Evolutionary conservation across 2,329 filamentous ascomycete species (phyloP).

Genomic region (Curvularia eragrostidis): DNA sequence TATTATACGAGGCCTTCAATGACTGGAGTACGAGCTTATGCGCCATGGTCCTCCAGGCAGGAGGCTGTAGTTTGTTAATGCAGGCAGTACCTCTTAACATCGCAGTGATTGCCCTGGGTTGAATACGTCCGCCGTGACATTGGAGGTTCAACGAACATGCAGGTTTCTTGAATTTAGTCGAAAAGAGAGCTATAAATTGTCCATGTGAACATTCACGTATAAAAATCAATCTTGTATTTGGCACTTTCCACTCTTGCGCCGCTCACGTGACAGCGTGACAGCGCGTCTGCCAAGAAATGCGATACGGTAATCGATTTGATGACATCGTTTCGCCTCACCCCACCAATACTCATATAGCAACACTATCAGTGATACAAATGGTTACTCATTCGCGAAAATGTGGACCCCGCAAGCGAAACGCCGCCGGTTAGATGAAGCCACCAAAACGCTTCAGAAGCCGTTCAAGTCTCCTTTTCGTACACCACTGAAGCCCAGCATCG

Average conservation of each 20-base stretch:
- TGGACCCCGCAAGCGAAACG: slow-evolving; percentile 65
- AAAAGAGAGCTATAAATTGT: no score
- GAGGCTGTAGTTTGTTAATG: no score
- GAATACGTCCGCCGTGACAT: no score
- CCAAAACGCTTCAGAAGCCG: slow-evolving; percentile 68
- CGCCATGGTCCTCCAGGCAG: no score
- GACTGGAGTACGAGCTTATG: no score
- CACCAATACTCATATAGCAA: background rate
- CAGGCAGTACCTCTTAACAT: no score
- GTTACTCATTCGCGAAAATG: slow-evolving; percentile 44
- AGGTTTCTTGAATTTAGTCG: background rate
- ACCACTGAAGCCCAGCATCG: slow-evolving; percentile 40
- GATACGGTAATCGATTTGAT: slow-evolving; percentile 7
- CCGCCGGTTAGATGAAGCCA: slow-evolving; percentile 65
- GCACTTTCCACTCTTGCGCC: background rate
- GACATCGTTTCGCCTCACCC: slow-evolving; percentile 6
- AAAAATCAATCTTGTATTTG: background rate
- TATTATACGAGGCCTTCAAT: no score
- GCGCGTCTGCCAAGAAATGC: slow-evolving; percentile 9
- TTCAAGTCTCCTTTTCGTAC: slow-evolving; percentile 74
- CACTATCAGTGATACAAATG: slow-evolving; percentile 19
- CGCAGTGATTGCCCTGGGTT: no score
- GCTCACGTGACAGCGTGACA: slow-evolving; percentile 13
- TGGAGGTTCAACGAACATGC: no score
- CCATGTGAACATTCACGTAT: background rate